Conservation (phyloP, 2,329 filamentous ascomycete species). For the Ophioceras dolichostomum region DNA sequence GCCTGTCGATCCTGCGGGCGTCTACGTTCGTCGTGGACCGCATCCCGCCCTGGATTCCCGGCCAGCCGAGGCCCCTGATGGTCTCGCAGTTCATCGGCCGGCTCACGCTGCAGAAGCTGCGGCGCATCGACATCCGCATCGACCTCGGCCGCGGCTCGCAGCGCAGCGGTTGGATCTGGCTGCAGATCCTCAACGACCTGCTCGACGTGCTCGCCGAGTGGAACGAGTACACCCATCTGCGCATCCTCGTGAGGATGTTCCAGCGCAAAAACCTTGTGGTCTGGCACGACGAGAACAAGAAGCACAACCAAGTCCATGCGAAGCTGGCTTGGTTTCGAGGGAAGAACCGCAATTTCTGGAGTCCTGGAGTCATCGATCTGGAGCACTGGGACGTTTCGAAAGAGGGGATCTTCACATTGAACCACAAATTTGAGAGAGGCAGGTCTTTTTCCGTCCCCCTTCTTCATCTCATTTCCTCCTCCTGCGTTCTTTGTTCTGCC, state of each 20-base stretch:
- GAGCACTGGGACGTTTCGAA: constrained; percentile 2
- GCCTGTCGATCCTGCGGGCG: constrained; percentile 14
- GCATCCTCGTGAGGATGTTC: constrained; percentile 18
- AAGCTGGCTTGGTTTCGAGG: constrained; percentile 1
- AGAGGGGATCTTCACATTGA: neutral
- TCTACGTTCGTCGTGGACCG: constrained; percentile 19
- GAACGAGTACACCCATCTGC: constrained; percentile 15
- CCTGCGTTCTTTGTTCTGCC: no score
- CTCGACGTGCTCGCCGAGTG: constrained; percentile 13
- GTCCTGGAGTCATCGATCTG: neutral
- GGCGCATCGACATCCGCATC: constrained; percentile 17
- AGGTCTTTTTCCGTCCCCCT: neutral
- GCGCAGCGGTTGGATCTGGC: constrained; percentile 16
- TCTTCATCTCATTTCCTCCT: no score
- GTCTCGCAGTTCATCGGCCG: constrained; percentile 16
- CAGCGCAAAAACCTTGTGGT: constrained; percentile 2
- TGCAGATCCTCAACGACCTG: constrained; percentile 12
- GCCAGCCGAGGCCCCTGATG: constrained; percentile 11
- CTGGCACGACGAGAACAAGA: constrained; percentile 1
- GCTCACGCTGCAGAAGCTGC: constrained; percentile 18
- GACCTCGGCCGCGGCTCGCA: constrained; percentile 15
- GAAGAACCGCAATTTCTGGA: constrained; percentile 1
- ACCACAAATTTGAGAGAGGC: neutral
- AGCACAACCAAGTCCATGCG: neutral
- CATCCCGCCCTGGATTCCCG: constrained; percentile 20